phyloP scores from a whole-genome alignment of 2,329 filamentous ascomycete species.

The Fusarium coicis region DNA sequence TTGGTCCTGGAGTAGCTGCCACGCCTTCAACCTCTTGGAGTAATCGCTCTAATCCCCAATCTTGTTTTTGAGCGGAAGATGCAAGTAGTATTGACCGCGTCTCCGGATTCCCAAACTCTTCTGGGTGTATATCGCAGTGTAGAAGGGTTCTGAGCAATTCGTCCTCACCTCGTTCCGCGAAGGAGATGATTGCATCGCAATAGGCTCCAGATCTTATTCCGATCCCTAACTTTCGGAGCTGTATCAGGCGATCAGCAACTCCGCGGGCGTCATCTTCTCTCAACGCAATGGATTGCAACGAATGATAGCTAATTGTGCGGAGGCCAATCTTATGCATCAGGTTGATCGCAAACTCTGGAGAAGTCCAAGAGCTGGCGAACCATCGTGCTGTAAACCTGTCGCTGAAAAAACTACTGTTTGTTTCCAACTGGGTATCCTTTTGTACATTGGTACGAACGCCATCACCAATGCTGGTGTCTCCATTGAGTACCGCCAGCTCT shows the following conservation, averaged over 20 bases:
- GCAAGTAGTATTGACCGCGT: conserved; percentile 54
- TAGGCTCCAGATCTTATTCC: conserved; percentile 72
- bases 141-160: conserved; percentile 59
- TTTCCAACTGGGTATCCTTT: neutral
- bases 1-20: conserved; percentile 1
- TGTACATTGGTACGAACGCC: neutral
- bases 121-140: conserved; percentile 63
- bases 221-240: conserved; percentile 72
- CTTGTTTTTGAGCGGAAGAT: conserved; percentile 44
- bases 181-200: conserved; percentile 70
- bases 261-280: conserved; percentile 67
- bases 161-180: conserved; percentile 68
- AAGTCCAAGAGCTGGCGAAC: conserved; percentile 79
- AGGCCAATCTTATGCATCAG: conserved; percentile 78
- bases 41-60: conserved; percentile 56
- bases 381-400: conserved; percentile 78
- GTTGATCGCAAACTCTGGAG: conserved; percentile 76
- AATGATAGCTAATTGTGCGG: conserved; percentile 76
- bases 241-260: conserved; percentile 68
- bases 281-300: conserved; percentile 80
- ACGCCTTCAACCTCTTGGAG: conserved; percentile 55
- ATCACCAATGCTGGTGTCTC: neutral
- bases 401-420: conserved; percentile 40
- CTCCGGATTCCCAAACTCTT: conserved; percentile 62
- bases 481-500: conserved; percentile 47